A percentile compares a stretch with the other conserved stretches of the same genome.
Evolutionary conservation across 345 rosid genomes (phyloP).

Genomic region (Eucalyptus urophylla): DNA sequence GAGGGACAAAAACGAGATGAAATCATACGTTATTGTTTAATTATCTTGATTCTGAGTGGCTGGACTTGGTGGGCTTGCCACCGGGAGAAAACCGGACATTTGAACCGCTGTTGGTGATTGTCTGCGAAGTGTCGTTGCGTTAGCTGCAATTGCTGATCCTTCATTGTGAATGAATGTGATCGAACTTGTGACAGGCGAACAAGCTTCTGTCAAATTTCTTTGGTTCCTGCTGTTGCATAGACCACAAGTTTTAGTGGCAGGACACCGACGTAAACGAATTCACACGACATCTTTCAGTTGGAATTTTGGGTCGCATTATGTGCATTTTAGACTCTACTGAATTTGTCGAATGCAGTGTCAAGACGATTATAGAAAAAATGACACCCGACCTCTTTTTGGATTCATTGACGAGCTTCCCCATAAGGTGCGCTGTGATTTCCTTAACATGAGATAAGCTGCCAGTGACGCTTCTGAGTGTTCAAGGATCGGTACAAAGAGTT

Average conservation of each 20-base stretch:
- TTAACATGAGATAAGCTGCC: conserved; percentile 59
- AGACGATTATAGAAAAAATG: background rate
- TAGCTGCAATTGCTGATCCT: conserved; percentile 33
- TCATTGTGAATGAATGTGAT: conserved; percentile 1
- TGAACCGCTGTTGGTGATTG: conserved; percentile 61
- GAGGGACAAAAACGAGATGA: background rate
- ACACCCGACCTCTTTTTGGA: conserved; percentile 51
- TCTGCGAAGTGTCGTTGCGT: conserved; percentile 32
- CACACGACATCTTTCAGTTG: background rate
- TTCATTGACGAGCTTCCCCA: conserved; percentile 73
- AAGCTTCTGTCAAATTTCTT: conserved; percentile 11
- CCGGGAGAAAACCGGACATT: conserved; percentile 25
- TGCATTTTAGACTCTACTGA: background rate
- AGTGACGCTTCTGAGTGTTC: background rate
- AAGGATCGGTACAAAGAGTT: conserved; percentile 23
- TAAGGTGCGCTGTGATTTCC: conserved; percentile 61
- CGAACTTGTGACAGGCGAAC: conserved; percentile 16
- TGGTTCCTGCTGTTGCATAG: conserved; percentile 17
- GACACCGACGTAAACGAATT: background rate
- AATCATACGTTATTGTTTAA: background rate
- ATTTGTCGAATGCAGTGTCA: background rate
- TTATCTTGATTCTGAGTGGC: conserved; percentile 8
- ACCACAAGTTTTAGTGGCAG: background rate
- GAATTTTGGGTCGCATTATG: background rate
- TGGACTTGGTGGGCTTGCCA: conserved; percentile 38